Base-by-base conservation (phyloP, 441 rosid species). In the Syzygium malaccense region DNA sequence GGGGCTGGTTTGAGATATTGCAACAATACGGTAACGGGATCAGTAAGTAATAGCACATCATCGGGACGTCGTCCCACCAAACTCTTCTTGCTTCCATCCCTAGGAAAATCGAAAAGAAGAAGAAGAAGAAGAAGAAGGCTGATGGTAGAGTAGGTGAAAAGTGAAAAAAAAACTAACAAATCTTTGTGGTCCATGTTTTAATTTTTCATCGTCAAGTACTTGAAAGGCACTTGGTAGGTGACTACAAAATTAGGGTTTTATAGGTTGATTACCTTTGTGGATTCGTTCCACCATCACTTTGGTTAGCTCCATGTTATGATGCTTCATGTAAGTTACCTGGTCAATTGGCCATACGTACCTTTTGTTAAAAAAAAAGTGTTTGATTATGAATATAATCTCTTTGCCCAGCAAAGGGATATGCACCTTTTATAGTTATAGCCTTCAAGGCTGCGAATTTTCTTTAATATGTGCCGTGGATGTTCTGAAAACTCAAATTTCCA, bases 201-300 rank as follows among this genome's bases (percentile, higher is more conserved):
- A 71, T 71, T 12, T 37, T 41, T 20, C 49, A 20, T 37, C 37
- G 83, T 37, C 83, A 11, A 71, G 15, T 71, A 23, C 83, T 71
- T 20, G 83, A 71, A 20, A 37, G 15, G 49, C 28, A 37, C 17
- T 37, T 37, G 51, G 37, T 37, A 71, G 25, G 83, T 71, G 11
- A 20, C 49, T 37, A 20, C 83, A 71, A 37, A 37, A 45, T 71
- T 71, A 37, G 80, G 80, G 80, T 37, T 71, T 71, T 37, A 6
- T 37, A 20, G 28, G 83, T 0, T 0, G n/a, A 20, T 20, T 6
- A 4, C 51, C 13, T 71, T 1, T 1, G 7, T 37, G 9, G 3
- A 71, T 71, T 71, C 79, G 45, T 68, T 71, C 15, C 28, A 11
- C 28, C 17, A 5, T 71, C 83, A 64, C 71, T 64, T 64, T 64